These are phyloP conservation scores for Cercophora scortea DNA, from an alignment of 495 filamentous ascomycete genomes.

Conservation along the genomic window DNA sequence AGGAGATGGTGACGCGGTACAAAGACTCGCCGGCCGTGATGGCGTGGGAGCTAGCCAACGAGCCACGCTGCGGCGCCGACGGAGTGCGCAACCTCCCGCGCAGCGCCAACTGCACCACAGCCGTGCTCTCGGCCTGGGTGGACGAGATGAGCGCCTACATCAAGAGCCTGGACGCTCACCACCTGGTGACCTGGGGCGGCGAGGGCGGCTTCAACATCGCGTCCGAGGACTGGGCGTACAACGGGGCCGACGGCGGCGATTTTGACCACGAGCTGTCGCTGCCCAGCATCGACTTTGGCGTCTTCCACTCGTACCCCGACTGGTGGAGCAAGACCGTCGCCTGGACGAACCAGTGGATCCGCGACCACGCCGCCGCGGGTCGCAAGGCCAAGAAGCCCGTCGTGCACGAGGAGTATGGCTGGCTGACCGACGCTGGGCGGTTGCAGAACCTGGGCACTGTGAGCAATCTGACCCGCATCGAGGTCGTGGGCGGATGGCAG, in stretches of 20 bases:
- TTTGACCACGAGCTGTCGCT: conserved; percentile 54
- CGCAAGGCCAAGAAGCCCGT: conserved; percentile 55
- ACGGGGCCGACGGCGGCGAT: conserved; percentile 52
- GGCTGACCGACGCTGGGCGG: conserved; percentile 31
- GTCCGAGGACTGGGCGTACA: conserved; percentile 52
- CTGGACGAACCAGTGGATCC: conserved; percentile 52
- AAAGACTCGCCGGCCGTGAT: conserved; percentile 40
- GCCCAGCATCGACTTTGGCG: conserved; percentile 55
- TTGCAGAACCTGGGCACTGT: conserved; percentile 24
- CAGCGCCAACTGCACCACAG: conserved; percentile 32
- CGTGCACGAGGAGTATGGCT: conserved; percentile 62
- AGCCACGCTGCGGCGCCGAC: conserved; percentile 41
- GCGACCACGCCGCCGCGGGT: conserved; percentile 50
- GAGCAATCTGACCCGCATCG: conserved; percentile 28
- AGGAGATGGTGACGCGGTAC: conserved; percentile 42
- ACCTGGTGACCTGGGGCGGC: conserved; percentile 46
- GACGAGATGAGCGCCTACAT: conserved; percentile 39
- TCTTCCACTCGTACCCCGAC: conserved; percentile 59
- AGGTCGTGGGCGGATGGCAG: conserved; percentile 54
- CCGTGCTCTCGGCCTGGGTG: conserved; percentile 38
- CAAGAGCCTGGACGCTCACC: conserved; percentile 41
- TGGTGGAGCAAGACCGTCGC: conserved; percentile 32
- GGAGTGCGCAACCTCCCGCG: conserved; percentile 32
- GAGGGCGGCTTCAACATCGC: conserved; percentile 40
- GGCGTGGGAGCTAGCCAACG: conserved; percentile 51